Base-by-base conservation (phyloP, 495 filamentous ascomycete genomes). In the Glonium stellatum region DNA sequence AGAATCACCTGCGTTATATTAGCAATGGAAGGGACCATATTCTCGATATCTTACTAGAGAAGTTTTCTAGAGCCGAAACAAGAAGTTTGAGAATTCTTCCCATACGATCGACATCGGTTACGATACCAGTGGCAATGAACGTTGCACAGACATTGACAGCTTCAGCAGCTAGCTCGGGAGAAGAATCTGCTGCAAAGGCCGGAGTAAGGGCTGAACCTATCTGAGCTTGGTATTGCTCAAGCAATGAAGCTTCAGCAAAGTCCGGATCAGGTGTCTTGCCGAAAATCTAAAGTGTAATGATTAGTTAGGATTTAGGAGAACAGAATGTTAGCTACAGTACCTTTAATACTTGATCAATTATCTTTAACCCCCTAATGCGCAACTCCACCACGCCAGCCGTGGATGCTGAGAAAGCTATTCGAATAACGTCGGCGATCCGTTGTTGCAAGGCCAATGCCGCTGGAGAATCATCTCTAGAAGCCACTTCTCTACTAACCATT, bases 141-240 rank as follows among this genome's bases (percentile, higher is more conserved):
- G 86, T 87, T 21, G 90, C 95, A 59, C 93, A 97, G n/a, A 99
- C 95, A 70, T 95, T 95, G 49, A 99, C 89, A 37, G 93, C 93
- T 63, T 95, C 91, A 1, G 93, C 87, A 19, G 93, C 93, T 5
- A 99, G 78, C 70, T 97, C 95, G 0, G 93, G 91, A 4, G 92
- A 97, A 1, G 93, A 97, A 72, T 99, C 93, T 1, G 85, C 84
- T 1, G 92, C 91, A 76, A 99, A 99, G 1, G 93, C 95, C 9
- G 93, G 93, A 4, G 93, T 97, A 41, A 99, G 80, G 0, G 93
- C 93, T 1, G 93, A 97, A 65, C 92, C 89, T 67, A 97, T 97
- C 70, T 99, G 93, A 15, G 93, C 93, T 71, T 99, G 93, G 67
- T 97, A 99, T 69, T 97, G 93, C 67, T 99, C 93, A 0, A 99